Conservation (phyloP, 306 rosid genomes). For the Inga laurina region DNA sequence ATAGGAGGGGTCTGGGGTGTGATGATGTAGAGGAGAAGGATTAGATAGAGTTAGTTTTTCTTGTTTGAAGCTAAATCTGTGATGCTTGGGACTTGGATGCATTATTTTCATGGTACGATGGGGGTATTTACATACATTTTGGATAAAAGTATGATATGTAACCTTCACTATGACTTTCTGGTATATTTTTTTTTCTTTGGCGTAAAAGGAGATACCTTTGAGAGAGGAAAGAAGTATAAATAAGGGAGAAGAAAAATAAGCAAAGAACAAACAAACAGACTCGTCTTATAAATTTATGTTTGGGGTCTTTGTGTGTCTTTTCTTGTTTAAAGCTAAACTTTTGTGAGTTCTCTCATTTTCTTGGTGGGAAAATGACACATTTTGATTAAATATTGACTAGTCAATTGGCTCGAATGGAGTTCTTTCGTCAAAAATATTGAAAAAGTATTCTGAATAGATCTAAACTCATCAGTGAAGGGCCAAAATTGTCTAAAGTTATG, state of each 20-base stretch:
- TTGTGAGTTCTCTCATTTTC: not conserved
- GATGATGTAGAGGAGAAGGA: not conserved
- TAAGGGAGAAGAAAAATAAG: not conserved
- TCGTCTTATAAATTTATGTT: not conserved
- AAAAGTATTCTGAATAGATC: not conserved
- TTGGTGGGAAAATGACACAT: not conserved
- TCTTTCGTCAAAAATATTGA: not conserved
- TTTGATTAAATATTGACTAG: not conserved
- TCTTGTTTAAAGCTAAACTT: slow-evolving; percentile 25
- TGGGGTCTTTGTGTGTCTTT: not conserved
- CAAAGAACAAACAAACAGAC: not conserved
- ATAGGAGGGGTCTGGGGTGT: not conserved
- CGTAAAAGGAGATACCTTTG: not conserved
- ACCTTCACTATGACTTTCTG: not conserved
- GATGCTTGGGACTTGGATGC: not conserved
- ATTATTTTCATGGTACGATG: not conserved
- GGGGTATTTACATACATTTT: not conserved
- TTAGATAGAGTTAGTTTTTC: not conserved
- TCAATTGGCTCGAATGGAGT: not conserved
- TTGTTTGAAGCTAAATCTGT: not conserved
- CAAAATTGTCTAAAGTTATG: not conserved
- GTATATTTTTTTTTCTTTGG: not conserved
- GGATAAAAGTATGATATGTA: not conserved
- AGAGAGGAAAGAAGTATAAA: not conserved
- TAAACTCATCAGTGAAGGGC: too few species aligned